Evolutionary conservation across 2,329 filamentous ascomycete genomes (phyloP).

Genomic region (Aspergillus intermedius): DNA sequence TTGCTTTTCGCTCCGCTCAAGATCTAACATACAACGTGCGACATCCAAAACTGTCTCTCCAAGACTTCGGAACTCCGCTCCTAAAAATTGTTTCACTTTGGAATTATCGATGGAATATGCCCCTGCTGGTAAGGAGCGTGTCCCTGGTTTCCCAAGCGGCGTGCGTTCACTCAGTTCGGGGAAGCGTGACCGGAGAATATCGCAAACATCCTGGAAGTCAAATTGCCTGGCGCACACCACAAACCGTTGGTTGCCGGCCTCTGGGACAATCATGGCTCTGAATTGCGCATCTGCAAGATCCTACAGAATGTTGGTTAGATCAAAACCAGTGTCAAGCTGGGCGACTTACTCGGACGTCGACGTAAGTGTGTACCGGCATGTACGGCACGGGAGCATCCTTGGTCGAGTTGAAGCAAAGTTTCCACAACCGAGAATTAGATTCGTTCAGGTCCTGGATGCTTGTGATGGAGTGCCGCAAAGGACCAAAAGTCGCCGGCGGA

Average conservation of each 20-base stretch:
- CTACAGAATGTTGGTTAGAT: background rate
- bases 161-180: background rate
- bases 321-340: background rate
- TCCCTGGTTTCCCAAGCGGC: background rate
- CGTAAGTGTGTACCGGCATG: background rate
- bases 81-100: background rate
- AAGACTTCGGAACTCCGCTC: background rate
- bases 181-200: background rate
- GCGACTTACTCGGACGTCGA: background rate
- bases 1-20: background rate
- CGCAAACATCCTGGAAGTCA: background rate
- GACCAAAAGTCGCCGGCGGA: background rate
- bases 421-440: slow-evolving; percentile 1
- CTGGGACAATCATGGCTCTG: background rate
- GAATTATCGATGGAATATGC: background rate
- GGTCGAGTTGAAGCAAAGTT: background rate
- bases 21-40: background rate
- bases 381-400: background rate
- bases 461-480: background rate
- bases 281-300: background rate
- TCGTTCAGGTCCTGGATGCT: slow-evolving; percentile 3
- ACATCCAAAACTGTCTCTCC: background rate
- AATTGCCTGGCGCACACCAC: background rate
- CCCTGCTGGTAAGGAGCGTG: background rate
- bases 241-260: background rate